Base-by-base conservation (phyloP, 345 rosid genomes). In the Corchorus capsularis region DNA sequence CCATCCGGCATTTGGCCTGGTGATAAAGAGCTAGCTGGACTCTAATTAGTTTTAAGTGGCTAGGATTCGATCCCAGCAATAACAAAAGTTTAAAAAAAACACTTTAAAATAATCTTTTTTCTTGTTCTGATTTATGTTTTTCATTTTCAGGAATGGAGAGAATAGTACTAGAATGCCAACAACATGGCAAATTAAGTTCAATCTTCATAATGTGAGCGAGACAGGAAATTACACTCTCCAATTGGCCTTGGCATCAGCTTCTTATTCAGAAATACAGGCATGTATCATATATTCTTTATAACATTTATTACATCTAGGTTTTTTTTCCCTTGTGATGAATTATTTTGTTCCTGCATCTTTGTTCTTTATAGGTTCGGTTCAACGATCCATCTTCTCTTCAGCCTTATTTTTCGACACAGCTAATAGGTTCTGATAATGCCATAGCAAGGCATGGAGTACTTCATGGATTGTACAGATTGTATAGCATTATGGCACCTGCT, bases 391-490 rank as follows among this genome's bases (percentile, higher is more conserved):
- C 50, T 2, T 72, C 74, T 0, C 73, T 37, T 0, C 11, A n/a
- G 49, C 83, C 89, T 16, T 79, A 79, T 50, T 92, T 90, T 71
- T 54, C 94, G 5, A 87, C 96, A 1, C 80, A 84, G 39, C 41
- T 70, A 37, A 88, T 91, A 0, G 97, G 98, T 15, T 85, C 67
- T 57, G 98, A 89, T 73, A 96, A 92, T 73, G 97, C 94, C 0
- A 88, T 93, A 4, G 95, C 98, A 0, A 86, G 98, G 72, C 98
- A 90, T 83, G 98, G 98, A 8, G n/a, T n/a, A n/a, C 92, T 93
- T 15, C 95, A 90, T 65, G 99, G 95, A 15, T 65, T 93, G 77
- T 27, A 27, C 27, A 27, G 27, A 27, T 27, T 27, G 27, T 27
- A 27, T 27, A 27, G 27, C 1, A 27, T 91, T 22, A 19, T 73